These are phyloP conservation scores for Trichoderma sp. DNA, from an alignment of 2,329 filamentous ascomycete species.

Conservation along the genomic window DNA sequence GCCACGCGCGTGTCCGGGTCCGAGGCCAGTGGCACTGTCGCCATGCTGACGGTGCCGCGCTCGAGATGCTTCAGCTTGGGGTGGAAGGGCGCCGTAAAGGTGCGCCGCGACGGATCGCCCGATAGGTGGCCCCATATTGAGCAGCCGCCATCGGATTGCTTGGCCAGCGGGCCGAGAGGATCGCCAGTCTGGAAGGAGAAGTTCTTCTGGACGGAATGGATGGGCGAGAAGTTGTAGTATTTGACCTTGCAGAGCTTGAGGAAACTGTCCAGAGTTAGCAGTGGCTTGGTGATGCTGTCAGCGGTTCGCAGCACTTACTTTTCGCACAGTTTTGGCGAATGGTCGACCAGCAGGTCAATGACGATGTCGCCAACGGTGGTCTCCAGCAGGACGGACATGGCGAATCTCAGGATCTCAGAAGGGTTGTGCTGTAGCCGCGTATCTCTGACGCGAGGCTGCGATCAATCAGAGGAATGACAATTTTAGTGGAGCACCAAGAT, in stretches of 20 bases:
- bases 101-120: constrained; percentile 65
- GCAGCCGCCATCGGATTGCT: constrained; percentile 85
- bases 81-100: constrained; percentile 81
- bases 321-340: constrained; percentile 88
- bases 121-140: constrained; percentile 88
- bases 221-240: constrained; percentile 96
- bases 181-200: constrained; percentile 98
- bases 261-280: constrained; percentile 63
- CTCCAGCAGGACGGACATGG: constrained; percentile 91
- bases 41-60: constrained; percentile 94
- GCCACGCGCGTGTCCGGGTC: constrained; percentile 82
- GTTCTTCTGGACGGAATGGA: constrained; percentile 89
- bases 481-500: constrained; percentile 2
- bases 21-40: constrained; percentile 74
- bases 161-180: constrained; percentile 81
- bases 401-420: not conserved
- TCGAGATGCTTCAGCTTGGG: constrained; percentile 86
- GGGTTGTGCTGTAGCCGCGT: not conserved
- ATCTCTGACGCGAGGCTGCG: constrained; percentile 16
- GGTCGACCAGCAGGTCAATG: constrained; percentile 86
- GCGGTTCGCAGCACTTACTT: constrained; percentile 67
- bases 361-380: constrained; percentile 93
- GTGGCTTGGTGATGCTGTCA: not conserved
- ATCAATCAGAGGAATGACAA: constrained; percentile 1
- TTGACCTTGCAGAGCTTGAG: constrained; percentile 98